Evolutionary conservation across 2,329 filamentous ascomycete species (phyloP), one percentile per base, ranked within the genome.

Genomic region (Nigrograna mackinnonii): DNA sequence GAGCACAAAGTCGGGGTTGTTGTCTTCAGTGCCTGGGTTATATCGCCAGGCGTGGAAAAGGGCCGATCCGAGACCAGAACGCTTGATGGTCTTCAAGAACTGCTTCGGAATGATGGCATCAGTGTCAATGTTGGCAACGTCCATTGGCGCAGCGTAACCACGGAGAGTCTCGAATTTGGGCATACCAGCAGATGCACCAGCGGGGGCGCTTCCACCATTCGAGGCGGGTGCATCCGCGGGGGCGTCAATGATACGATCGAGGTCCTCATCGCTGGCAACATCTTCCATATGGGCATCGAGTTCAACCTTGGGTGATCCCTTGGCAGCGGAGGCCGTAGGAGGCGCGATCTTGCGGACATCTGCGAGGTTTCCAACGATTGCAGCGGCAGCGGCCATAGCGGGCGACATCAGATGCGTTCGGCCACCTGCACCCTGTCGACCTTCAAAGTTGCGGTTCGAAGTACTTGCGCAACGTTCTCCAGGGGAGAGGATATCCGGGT

Each of bases 71-170:
- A 99, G 87, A 52, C 94, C 94, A 2, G 92, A 95, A 45, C 94
- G 89, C 80, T 97, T 97, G 74, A 97, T 97, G 30, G 94, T 99
- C 78, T 97, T 99, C 52, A 99, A 82, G 77, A 97, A 99, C 69
- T 99, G 94, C 74, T 99, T 99, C 52, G 94, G 94, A 57, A 99
- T 99, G 71, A 97, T 96, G 64, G 92, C 92, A 62, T 99, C 94
- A n/a, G 94, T 99, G 75, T 99, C 94, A 58, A 96, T 85, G 69
- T 99, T 99, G 54, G 87, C 79, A 59, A 87, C 84, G 49, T 96
- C 88, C 70, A 99, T 76, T 2, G 90, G 89, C 9, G 91, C 94
- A 1, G 91, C 90, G 53, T 92, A 86, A 44, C 92, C 94, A 73
- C 87, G 92, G 56, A 95, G 82, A 35, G 83, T 80, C 18, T 82